Base-by-base conservation (phyloP, 495 filamentous ascomycete species). In the Elaphomyces granulatus region DNA sequence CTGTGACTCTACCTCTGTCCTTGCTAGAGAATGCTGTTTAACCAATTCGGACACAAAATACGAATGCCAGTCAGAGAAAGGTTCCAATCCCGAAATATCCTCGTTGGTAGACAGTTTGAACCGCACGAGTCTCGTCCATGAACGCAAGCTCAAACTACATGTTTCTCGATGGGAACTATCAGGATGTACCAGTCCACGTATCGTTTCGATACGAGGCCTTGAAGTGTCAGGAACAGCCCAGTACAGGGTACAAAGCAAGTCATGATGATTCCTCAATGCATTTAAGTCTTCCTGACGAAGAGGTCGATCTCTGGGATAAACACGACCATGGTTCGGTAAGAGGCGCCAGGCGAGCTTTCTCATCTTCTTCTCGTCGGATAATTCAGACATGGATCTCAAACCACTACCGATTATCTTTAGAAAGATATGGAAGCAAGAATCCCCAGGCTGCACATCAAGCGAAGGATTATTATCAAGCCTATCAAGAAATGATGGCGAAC, bases 351-450 rank as follows among this genome's bases (percentile, higher is more conserved):
- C 70, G 15, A 94, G 64, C 43, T 85, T 83, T 15, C 72, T 70
- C 40, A 92, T 75, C 49, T 80, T 83, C 44, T 82, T 94, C 30
- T 67, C 65, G 17, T 77, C 60, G 49, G 78, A 75, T 2, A 64
- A 44, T 30, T 67, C 52, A 15, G 60, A 59, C 41, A 92, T 60
- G 9, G 72, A 69, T 20, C 70, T 70, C 20, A 95, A 67, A 8
- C 78, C 77, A 44, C 76, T 56, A 12, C 72, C 86, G 32, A 94
- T 60, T 15, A 84, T 75, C 51, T 98, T 98, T 32, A 95, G 67
- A 40, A 94, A 75, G n/a, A 94, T 79, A 54, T 93, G 82, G 46
- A 98, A 98, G 43, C 84, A 83, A n/a, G 74, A 71, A 49, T 98
- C 90, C 19, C 78, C 75, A 3, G 72, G 57, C 34, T 71, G 64